These are phyloP conservation scores for Cardiospermum halicacabum DNA, from an alignment of 345 rosid genomes.

Conservation along the genomic window DNA sequence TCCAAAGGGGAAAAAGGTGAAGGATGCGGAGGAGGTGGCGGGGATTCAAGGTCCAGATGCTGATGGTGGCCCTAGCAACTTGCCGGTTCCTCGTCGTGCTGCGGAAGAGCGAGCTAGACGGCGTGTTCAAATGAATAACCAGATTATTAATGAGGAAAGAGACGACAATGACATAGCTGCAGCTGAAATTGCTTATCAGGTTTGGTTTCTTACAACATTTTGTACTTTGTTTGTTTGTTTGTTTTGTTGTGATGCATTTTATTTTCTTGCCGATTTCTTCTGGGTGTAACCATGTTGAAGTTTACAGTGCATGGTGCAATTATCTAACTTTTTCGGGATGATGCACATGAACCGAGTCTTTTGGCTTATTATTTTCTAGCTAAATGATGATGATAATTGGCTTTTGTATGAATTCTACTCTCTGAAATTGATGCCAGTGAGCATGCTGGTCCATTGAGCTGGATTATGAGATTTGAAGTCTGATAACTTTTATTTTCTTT, in stretches of 20 bases:
- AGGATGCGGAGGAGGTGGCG: conserved; percentile 42
- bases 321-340: background rate
- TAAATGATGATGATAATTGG: background rate
- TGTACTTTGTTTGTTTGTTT: background rate
- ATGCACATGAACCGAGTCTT: no score
- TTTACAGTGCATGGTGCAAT: background rate
- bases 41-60: conserved; percentile 18
- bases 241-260: background rate
- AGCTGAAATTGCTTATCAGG: conserved; percentile 77
- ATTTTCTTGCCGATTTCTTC: background rate
- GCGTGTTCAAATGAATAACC: conserved; percentile 52
- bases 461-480: background rate
- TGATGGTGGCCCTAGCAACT: conserved; percentile 21
- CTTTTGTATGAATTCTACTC: background rate
- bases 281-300: background rate
- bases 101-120: conserved; percentile 74
- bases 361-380: background rate
- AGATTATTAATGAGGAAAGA: conserved; percentile 48
- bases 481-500: background rate
- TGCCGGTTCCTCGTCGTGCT: conserved; percentile 49
- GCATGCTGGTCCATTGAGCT: background rate
- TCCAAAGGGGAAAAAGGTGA: conserved; percentile 90
- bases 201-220: conserved; percentile 7
- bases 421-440: background rate
- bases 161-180: conserved; percentile 27